Base-by-base conservation (phyloP, 208 protist species). In the Leishmania arabica region DNA sequence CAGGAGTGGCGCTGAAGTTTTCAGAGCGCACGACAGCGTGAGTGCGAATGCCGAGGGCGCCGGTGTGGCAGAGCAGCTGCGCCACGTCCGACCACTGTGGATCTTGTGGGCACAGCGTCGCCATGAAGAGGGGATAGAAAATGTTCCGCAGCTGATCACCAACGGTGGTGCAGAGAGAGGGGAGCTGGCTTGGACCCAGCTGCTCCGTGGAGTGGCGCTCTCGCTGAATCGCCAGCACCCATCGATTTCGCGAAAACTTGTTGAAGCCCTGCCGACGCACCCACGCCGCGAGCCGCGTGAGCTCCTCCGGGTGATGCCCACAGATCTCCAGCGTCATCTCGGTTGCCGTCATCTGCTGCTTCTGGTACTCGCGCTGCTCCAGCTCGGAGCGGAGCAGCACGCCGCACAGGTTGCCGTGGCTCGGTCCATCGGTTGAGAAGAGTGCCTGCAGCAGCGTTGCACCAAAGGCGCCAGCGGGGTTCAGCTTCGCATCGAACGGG, bases 71-170 rank as follows among this genome's bases (percentile, higher is more conserved):
- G 53, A 99, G 91, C 84, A 99, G 94, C 62, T 95, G 86, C 65
- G 98, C 91, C 9, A 99, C 90, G 60, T 99, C 92, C 8, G 98
- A 88, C 92, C 90, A 96, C 58, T 80, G 68, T 37, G 86, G 78
- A 54, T 93, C 91, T 9, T 34, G 71, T 17, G 99, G 99, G 84
- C 99, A 93, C 9, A 97, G 81, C 31, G 99, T 99, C 1, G 98
- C 99, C 87, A 99, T 98, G 69, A 99, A 99, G 49, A 99, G 93
- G 6, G 99, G 99, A 58, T 92, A 87, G 85, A 99, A 99, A n/a
- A 99, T 90, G 89, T 99, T 96, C n/a, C 89, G 91, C 78, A 97
- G 83, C 85, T 96, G 92, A 70, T 96, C 91, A 21, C 88, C 91
- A 60, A 97, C 77, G 19, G 92, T 97, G 37, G 75, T 73, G 80